Evolutionary conservation across 2,329 filamentous ascomycete species (phyloP).

Genomic region (Colletotrichum incanum): DNA sequence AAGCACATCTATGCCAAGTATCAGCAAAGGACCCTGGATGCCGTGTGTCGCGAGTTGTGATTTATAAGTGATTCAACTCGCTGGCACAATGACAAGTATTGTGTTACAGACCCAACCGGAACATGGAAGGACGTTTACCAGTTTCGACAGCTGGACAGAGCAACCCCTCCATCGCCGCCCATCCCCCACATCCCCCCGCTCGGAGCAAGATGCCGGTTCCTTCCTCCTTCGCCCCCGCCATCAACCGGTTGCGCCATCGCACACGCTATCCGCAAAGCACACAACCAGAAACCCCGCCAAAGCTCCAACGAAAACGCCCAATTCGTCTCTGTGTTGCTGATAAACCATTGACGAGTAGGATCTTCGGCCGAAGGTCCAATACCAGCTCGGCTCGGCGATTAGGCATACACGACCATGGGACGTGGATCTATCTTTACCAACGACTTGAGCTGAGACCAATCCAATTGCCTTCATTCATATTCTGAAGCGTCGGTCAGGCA

Average conservation of each 20-base stretch:
- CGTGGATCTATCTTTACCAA: background rate
- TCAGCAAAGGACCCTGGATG: background rate
- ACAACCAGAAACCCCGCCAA: background rate
- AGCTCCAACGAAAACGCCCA: background rate
- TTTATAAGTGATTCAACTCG: too few relatives aligned
- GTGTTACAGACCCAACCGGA: conserved; percentile 13
- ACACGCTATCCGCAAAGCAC: background rate
- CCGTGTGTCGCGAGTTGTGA: background rate
- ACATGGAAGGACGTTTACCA: conserved; percentile 4
- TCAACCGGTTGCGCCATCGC: conserved; percentile 9
- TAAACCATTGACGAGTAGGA: background rate
- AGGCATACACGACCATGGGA: background rate
- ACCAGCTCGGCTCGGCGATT: conserved; percentile 26
- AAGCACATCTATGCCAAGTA: background rate
- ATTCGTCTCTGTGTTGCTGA: background rate
- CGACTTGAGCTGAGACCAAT: background rate
- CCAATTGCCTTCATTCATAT: background rate
- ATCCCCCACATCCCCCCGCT: conserved; percentile 10
- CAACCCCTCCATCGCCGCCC: background rate
- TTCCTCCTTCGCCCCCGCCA: conserved; percentile 2
- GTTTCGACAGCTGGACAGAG: background rate
- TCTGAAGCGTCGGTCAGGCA: background rate
- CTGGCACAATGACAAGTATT: conserved; percentile 3
- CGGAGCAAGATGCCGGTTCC: conserved; percentile 15
- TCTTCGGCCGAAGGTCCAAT: background rate